These are phyloP conservation scores for Artemisia argyi DNA, from an alignment of 129 eudicot genomes.

Conservation along the genomic window DNA sequence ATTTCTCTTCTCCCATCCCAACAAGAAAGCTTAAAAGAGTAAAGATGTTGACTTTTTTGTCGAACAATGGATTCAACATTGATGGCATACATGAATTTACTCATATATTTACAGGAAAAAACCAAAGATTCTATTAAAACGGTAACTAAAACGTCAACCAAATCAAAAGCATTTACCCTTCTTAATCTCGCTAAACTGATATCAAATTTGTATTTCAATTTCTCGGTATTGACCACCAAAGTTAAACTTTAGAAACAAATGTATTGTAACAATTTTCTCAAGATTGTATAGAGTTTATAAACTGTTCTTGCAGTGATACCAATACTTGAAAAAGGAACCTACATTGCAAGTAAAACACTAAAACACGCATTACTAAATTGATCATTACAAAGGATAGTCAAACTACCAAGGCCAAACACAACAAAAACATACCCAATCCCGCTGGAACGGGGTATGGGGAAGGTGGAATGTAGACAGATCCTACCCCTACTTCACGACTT, in stretches of 20 bases:
- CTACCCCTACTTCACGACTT: no score
- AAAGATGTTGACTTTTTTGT: conserved; percentile 27
- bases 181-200: background rate
- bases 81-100: conserved; percentile 13
- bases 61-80: conserved; percentile 14
- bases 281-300: background rate
- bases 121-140: background rate
- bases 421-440: no score
- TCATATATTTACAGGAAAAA: background rate
- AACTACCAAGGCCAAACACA: background rate
- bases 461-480: no score
- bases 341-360: background rate
- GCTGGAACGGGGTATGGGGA: no score
- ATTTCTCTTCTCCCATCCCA: background rate
- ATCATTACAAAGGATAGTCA: background rate
- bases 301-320: background rate
- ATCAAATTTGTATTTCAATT: conserved; percentile 15
- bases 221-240: conserved; percentile 23
- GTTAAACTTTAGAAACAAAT: conserved; percentile 14
- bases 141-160: conserved; percentile 14
- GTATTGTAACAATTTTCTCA: background rate
- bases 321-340: background rate
- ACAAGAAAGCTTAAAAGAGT: background rate
- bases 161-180: conserved; percentile 11
- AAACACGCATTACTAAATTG: background rate